Evolutionary conservation across 495 filamentous ascomycete species (phyloP).

Genomic region (Penicillium desertorum): DNA sequence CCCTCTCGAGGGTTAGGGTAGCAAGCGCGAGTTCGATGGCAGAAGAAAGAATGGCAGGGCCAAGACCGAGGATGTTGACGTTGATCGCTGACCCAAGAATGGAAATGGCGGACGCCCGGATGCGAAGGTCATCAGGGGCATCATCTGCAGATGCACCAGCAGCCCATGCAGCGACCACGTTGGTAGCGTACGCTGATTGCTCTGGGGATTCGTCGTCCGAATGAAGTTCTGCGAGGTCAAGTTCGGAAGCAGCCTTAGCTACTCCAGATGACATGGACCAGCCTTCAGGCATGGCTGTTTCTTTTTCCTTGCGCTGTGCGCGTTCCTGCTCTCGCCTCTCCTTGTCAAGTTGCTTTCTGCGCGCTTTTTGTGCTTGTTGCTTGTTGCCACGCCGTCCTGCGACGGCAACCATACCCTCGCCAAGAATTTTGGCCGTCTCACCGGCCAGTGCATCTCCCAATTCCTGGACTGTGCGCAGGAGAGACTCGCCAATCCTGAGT

Average conservation of each 20-base stretch:
- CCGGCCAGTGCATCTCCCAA: constrained; percentile 61
- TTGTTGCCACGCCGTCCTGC: constrained; percentile 62
- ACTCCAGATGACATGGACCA: constrained; percentile 34
- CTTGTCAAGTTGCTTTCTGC: constrained; percentile 49
- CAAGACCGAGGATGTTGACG: constrained; percentile 63
- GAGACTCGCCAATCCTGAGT: constrained; percentile 69
- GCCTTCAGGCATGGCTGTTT: constrained; percentile 29
- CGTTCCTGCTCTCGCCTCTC: constrained; percentile 45
- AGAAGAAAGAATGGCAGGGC: constrained; percentile 50
- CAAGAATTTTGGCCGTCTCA: constrained; percentile 54
- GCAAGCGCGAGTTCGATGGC: constrained; percentile 66
- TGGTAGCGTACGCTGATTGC: constrained; percentile 54
- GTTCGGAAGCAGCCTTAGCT: constrained; percentile 4
- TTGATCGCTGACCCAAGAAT: constrained; percentile 67
- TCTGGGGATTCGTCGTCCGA: constrained; percentile 46
- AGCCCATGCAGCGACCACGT: constrained; percentile 74
- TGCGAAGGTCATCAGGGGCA: constrained; percentile 69
- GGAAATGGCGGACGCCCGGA: constrained; percentile 75
- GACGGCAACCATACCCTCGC: constrained; percentile 62
- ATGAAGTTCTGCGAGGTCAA: constrained; percentile 27
- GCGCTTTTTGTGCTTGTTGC: constrained; percentile 53
- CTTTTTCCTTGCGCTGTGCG: constrained; percentile 41
- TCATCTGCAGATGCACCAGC: constrained; percentile 53
- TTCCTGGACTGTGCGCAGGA: constrained; percentile 67
- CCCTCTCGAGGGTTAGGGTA: constrained; percentile 64